Percentiles rank a stretch among this genome's conserved stretches.
These are phyloP conservation scores for Amanita muscaria DNA, from an alignment of 768 basidiomycete species.

Conservation along the genomic window DNA sequence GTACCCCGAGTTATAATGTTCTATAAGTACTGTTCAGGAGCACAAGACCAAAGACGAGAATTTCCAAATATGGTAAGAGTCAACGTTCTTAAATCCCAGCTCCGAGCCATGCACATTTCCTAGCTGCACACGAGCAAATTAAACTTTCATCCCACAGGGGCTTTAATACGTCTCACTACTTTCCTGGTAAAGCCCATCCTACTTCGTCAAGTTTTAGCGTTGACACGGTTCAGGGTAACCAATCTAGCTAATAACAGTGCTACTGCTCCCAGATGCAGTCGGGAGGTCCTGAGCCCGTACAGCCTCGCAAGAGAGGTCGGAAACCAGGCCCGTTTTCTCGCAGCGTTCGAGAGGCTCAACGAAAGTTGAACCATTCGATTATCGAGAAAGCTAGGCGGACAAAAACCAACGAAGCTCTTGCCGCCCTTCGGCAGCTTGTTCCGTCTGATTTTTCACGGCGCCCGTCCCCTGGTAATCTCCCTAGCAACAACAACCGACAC, in stretches of 20 bases:
- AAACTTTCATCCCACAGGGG: not conserved
- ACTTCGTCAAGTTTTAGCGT: not conserved
- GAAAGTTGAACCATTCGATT: conserved; percentile 89
- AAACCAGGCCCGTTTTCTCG: conserved; percentile 69
- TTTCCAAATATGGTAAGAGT: not conserved
- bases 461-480: not conserved
- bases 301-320: conserved; percentile 51
- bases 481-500: too few relatives aligned
- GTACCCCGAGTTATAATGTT: too few relatives aligned
- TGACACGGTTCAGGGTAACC: not conserved
- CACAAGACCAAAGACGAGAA: conserved; percentile 5
- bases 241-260: too few relatives aligned
- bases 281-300: not conserved
- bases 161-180: not conserved
- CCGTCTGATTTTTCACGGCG: conserved; percentile 40
- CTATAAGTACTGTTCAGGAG: too few relatives aligned
- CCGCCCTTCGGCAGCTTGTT: conserved; percentile 68
- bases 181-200: not conserved
- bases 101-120: conserved; percentile 3
- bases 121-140: conserved; percentile 6
- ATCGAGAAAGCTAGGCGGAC: conserved; percentile 92
- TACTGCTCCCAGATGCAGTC: not conserved
- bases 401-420: conserved; percentile 90
- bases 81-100: not conserved
- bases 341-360: conserved; percentile 73